phyloP scores from a whole-genome alignment of 768 basidiomycete species.

The Mycena vulgaris region DNA sequence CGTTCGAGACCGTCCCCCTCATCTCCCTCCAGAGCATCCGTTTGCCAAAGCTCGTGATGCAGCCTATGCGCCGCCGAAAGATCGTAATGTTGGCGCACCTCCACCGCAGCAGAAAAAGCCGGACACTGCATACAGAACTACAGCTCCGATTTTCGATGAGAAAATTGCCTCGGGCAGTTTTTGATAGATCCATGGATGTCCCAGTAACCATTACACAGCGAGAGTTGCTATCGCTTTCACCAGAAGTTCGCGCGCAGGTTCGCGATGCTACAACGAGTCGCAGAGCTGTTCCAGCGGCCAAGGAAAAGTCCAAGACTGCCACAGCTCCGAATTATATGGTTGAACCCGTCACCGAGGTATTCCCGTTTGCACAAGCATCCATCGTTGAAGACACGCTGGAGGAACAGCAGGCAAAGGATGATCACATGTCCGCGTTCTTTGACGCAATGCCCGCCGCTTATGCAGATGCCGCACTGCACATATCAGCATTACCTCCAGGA shows the following conservation, averaged over 20 bases:
- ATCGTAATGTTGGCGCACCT: slow-evolving; percentile 33
- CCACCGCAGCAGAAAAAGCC: slow-evolving; percentile 21
- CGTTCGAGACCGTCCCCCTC: too few species aligned
- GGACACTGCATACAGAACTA: slow-evolving; percentile 38
- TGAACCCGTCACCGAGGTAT: too few species aligned
- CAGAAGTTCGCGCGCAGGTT: slow-evolving; percentile 38
- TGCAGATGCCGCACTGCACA: too few species aligned
- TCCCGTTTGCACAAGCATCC: background rate
- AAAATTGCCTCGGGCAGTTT: slow-evolving; percentile 32
- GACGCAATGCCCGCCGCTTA: background rate
- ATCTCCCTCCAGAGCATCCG: slow-evolving; percentile 23
- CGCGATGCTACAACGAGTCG: slow-evolving; percentile 37
- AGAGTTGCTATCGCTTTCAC: slow-evolving; percentile 40
- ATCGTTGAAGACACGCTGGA: background rate
- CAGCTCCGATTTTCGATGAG: slow-evolving; percentile 39
- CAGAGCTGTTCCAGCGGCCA: background rate
- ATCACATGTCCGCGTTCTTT: background rate
- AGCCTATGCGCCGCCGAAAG: slow-evolving; percentile 33
- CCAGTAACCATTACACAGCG: slow-evolving; percentile 39
- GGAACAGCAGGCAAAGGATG: slow-evolving; percentile 1
- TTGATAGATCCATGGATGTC: slow-evolving; percentile 36
- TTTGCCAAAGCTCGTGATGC: slow-evolving; percentile 24
- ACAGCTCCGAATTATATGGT: background rate
- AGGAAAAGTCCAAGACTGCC: slow-evolving; percentile 1
- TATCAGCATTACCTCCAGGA: too few species aligned